These are phyloP conservation scores for Dactylellina parvicollis DNA, from an alignment of 2,329 filamentous ascomycete species.

Conservation along the genomic window DNA sequence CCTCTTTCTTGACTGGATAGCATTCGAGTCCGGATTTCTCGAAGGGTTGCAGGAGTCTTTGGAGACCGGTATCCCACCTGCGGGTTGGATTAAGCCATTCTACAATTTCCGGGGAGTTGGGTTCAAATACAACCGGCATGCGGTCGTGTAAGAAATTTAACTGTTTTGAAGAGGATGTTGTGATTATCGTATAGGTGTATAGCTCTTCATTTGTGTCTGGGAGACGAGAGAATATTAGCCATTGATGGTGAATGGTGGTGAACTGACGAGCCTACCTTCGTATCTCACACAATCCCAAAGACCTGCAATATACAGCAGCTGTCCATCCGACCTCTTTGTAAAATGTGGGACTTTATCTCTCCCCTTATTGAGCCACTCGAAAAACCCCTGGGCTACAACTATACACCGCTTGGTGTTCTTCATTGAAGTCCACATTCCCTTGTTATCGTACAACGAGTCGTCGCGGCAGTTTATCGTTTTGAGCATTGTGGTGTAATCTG, in stretches of 20 bases:
- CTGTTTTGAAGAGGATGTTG: slow-evolving; percentile 83
- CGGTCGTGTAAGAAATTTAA: slow-evolving; percentile 88
- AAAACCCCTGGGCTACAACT: slow-evolving; percentile 90
- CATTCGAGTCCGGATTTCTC: slow-evolving; percentile 77
- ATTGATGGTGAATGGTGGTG: background rate
- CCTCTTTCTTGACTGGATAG: slow-evolving; percentile 86
- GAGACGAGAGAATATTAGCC: background rate
- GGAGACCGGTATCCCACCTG: slow-evolving; percentile 80
- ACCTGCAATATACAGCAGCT: slow-evolving; percentile 87
- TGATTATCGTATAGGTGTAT: slow-evolving; percentile 94
- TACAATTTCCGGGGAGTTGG: slow-evolving; percentile 74
- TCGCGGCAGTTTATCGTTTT: slow-evolving; percentile 95
- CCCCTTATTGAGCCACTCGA: slow-evolving; percentile 88
- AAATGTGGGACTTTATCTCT: slow-evolving; percentile 85
- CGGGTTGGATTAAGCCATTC: slow-evolving; percentile 76
- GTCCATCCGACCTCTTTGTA: slow-evolving; percentile 80
- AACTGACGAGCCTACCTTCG: slow-evolving; percentile 67
- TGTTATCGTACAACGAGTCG: slow-evolving; percentile 78
- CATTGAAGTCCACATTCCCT: slow-evolving; percentile 92
- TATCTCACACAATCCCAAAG: slow-evolving; percentile 89
- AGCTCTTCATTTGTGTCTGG: slow-evolving; percentile 72
- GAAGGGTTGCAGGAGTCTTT: slow-evolving; percentile 81
- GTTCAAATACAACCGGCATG: slow-evolving; percentile 92
- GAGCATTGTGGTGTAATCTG: slow-evolving; percentile 79
- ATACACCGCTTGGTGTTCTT: slow-evolving; percentile 89